Conservation (phyloP, 257 asterid genomes). For the Solanum sitiens region DNA sequence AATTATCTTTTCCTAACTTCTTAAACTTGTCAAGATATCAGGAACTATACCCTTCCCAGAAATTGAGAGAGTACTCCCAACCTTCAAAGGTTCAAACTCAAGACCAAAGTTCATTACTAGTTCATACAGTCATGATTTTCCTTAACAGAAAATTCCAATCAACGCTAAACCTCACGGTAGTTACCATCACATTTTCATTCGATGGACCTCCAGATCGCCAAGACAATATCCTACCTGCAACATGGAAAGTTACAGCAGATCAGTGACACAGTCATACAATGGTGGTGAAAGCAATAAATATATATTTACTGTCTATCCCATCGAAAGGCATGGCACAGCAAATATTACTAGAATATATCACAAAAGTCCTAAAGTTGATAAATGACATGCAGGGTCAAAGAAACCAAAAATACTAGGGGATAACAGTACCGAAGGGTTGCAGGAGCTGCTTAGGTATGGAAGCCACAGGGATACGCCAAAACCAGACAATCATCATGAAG, state of each 20-base stretch:
- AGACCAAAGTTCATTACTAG: neutral
- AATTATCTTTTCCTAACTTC: neutral
- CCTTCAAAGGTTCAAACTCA: neutral
- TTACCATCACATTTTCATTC: conserved; percentile 65
- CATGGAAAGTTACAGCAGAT: neutral
- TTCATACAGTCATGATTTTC: neutral
- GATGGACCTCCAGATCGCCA: conserved; percentile 66
- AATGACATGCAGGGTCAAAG: neutral
- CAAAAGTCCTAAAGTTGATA: neutral
- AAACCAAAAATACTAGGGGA: neutral
- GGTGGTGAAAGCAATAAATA: neutral
- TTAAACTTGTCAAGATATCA: neutral
- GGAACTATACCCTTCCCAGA: neutral
- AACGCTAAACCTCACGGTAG: neutral
- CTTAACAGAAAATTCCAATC: neutral
- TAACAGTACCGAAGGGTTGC: conserved; percentile 74
- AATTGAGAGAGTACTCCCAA: neutral
- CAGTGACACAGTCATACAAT: neutral
- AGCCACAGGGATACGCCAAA: conserved; percentile 82
- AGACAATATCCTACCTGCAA: conserved; percentile 64
- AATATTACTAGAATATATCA: neutral
- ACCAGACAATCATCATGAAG: conserved; percentile 50
- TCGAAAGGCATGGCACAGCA: neutral
- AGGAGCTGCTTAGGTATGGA: conserved; percentile 64
- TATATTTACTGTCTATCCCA: neutral